Conservation (phyloP, 805 yeast species). For the Yarrowia sp. region DNA sequence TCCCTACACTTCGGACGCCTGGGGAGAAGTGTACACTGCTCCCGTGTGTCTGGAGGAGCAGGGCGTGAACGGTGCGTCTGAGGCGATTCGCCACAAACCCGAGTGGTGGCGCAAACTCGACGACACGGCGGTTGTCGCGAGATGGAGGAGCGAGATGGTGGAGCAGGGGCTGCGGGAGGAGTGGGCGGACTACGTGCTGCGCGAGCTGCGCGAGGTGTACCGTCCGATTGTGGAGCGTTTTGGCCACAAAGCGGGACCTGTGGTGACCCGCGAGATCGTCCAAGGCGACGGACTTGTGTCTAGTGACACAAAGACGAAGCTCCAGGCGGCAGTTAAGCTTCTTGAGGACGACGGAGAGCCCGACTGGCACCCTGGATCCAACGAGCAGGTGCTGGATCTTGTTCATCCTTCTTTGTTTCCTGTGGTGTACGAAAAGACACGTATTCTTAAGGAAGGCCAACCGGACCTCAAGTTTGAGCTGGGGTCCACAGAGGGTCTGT, state of each 20-base stretch:
- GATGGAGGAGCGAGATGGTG: slow-evolving; percentile 38
- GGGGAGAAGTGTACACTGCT: neutral
- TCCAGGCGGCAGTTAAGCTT: slow-evolving; percentile 22
- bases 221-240: slow-evolving; percentile 20
- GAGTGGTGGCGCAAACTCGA: slow-evolving; percentile 38
- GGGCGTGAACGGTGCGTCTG: neutral
- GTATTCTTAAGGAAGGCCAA: neutral
- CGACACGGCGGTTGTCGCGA: slow-evolving; percentile 33
- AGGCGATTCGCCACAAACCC: slow-evolving; percentile 35
- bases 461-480: slow-evolving; percentile 3
- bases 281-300: slow-evolving; percentile 33
- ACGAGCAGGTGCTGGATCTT: slow-evolving; percentile 43
- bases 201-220: slow-evolving; percentile 41
- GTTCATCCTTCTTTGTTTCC: slow-evolving; percentile 47
- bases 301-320: slow-evolving; percentile 29
- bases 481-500: neutral
- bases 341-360: slow-evolving; percentile 31
- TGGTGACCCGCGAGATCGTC: slow-evolving; percentile 35
- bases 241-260: slow-evolving; percentile 30
- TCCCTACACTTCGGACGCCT: neutral
- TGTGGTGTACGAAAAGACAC: slow-evolving; percentile 36
- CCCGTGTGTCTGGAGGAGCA: slow-evolving; percentile 15
- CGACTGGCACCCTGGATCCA: slow-evolving; percentile 44
- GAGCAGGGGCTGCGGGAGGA: slow-evolving; percentile 31
- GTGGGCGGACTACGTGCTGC: slow-evolving; percentile 36